Evolutionary conservation across 164 flowering plant genomes (phyloP).

Genomic region (Kingdonia uniflora): DNA sequence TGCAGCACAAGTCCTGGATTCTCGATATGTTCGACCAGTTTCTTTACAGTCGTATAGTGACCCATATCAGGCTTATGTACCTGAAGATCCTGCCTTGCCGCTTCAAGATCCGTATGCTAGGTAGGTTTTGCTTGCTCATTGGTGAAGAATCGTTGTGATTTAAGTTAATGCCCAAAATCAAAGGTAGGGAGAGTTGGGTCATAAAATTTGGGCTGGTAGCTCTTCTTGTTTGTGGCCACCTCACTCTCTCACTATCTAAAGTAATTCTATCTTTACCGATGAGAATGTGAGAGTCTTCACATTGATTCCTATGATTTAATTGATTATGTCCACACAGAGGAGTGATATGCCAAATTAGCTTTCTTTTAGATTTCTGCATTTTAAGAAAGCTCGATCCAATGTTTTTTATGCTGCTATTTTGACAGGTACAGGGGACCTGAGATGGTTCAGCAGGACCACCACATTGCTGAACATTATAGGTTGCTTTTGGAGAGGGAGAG

Average conservation of each 20-base stretch:
- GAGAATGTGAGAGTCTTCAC: too few species aligned
- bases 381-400: neutral
- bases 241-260: neutral
- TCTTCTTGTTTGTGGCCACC: neutral
- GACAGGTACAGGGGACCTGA: constrained; percentile 10
- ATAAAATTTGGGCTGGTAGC: too few species aligned
- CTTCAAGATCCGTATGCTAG: constrained; percentile 22
- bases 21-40: constrained; percentile 6
- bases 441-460: constrained; percentile 3
- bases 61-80: constrained; percentile 9
- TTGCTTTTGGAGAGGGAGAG: constrained; percentile 4
- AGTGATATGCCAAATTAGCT: too few species aligned
- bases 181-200: too few species aligned
- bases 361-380: neutral
- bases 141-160: neutral
- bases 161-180: too few species aligned
- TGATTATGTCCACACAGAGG: too few species aligned
- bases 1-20: constrained; percentile 8
- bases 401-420: neutral
- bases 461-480: neutral
- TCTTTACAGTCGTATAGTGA: constrained; percentile 2
- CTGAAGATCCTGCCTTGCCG: constrained; percentile 8
- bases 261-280: too few species aligned
- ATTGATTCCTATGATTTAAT: too few species aligned
- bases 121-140: constrained; percentile 9